Evolutionary conservation across 1,284 basidiomycete genomes (phyloP).

Genomic region (Rhodotorula sp.): DNA sequence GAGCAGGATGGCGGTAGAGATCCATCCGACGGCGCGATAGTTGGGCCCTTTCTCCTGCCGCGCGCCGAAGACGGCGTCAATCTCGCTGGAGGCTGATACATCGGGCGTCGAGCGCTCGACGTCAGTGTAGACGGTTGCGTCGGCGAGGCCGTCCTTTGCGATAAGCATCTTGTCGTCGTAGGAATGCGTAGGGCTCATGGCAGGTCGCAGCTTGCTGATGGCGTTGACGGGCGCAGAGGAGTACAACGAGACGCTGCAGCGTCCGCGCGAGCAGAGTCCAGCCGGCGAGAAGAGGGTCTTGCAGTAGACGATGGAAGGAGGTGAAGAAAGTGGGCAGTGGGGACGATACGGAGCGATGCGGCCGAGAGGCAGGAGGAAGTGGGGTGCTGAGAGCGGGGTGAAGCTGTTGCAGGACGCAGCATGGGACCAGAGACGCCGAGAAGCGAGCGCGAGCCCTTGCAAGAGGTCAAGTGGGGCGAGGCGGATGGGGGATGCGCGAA

Average conservation of each 20-base stretch:
- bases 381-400: too few relatives aligned
- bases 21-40: slow-evolving; percentile 12
- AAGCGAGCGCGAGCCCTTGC: too few relatives aligned
- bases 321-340: background rate
- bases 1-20: slow-evolving; percentile 9
- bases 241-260: background rate
- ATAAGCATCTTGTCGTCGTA: too few relatives aligned
- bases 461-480: too few relatives aligned
- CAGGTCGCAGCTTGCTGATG: too few relatives aligned
- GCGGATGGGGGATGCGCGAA: too few relatives aligned
- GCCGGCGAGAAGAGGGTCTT: background rate
- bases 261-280: background rate
- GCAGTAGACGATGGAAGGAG: background rate
- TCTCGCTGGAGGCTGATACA: background rate
- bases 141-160: slow-evolving; percentile 10
- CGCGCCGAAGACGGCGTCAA: slow-evolving; percentile 31
- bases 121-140: slow-evolving; percentile 14
- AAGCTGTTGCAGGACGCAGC: too few relatives aligned
- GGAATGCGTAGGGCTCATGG: too few relatives aligned
- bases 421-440: too few relatives aligned
- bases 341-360: too few relatives aligned
- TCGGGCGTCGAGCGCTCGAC: slow-evolving; percentile 10
- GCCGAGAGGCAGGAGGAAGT: too few relatives aligned
- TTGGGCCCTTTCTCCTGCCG: slow-evolving; percentile 2
- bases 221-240: too few relatives aligned